Percentiles rank a stretch among this genome's conserved stretches.
These are phyloP conservation scores for Kitagawia praeruptora DNA, from an alignment of 129 eudicot genomes.

Conservation along the genomic window DNA sequence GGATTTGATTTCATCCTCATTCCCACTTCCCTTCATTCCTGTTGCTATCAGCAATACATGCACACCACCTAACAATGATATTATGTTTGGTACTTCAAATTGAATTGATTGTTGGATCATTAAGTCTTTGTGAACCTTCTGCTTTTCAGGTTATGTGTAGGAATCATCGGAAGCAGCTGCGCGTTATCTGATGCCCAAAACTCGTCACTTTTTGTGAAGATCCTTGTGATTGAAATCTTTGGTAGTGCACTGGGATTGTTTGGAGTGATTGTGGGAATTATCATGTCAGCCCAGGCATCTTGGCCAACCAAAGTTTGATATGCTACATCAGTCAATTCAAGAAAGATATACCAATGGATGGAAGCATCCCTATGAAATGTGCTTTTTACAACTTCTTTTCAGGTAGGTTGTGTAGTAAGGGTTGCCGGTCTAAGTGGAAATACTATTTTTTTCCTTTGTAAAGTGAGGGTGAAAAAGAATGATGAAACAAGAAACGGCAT, in stretches of 20 bases:
- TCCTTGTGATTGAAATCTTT: constrained; percentile 85
- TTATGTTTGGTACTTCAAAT: background rate
- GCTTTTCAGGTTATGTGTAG: constrained; percentile 68
- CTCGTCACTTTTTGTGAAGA: constrained; percentile 93
- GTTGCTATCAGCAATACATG: background rate
- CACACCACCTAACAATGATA: background rate
- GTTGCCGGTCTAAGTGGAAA: background rate
- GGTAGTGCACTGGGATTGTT: constrained; percentile 97
- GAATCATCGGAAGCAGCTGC: constrained; percentile 96
- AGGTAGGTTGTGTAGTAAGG: background rate
- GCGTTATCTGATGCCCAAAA: constrained; percentile 93
- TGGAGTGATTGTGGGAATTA: constrained; percentile 95
- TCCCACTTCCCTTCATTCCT: background rate
- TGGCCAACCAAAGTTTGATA: constrained; percentile 63
- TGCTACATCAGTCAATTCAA: background rate
- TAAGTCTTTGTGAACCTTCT: background rate
- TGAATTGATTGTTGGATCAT: background rate
- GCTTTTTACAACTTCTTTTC: background rate
- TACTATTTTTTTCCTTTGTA: background rate
- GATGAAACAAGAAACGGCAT: background rate
- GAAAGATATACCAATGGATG: background rate
- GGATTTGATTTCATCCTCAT: background rate
- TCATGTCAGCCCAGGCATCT: constrained; percentile 99
- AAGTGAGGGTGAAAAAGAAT: background rate
- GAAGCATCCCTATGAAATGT: background rate